Base-by-base conservation (phyloP, 1,284 basidiomycete species). In the Flammula alnicola region DNA sequence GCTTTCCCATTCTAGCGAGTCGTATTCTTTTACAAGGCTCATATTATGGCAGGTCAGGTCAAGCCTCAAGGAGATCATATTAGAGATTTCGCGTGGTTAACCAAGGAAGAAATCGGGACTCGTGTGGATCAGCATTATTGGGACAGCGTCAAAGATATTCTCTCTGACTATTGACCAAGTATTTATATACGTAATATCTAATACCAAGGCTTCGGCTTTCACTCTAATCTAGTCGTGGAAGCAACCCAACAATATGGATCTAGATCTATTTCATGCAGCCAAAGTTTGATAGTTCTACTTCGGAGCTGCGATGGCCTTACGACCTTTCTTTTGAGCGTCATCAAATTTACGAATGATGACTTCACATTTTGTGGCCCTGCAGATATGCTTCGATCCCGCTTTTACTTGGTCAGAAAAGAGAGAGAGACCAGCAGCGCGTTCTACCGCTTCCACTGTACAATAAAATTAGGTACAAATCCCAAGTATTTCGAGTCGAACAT, bases 371-470 rank as follows among this genome's bases (percentile, higher is more conserved):
- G 90, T 85, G 8, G 85, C 83, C 64, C 84, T 80, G 78, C 96
- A 99, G 39, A 99, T 89, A 63, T 92, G 88, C 63, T 87, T 93
- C 8, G 93, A 86, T n/a, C 76, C 72, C 17, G 69, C 58, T 69
- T 96, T 98, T 62, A 98, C 73, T 23, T 81, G 80, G 35, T 91
- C 86, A 1, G 95, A 93, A 75, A 99, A 95, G 27, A 99, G 75
- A 1, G 82, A 87, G 42, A 99, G 77, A 0, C 96, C 96, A 0
- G 96, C 89, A 4, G 93, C 91, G 20, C 86, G 84, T 72, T 99
- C 97, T 32, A 99, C 94, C 0, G 86, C 79, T 51, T 97, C 95
- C 47, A 97, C 91, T 91, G 58, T 7, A 43, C n/a, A 9, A 45
- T 25, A 43, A 31, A 5, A 42, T 29, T 14, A 49, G 19, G 50